phyloP scores from a whole-genome alignment of 768 basidiomycete genomes.

The Suillus fuscotomentosus region DNA sequence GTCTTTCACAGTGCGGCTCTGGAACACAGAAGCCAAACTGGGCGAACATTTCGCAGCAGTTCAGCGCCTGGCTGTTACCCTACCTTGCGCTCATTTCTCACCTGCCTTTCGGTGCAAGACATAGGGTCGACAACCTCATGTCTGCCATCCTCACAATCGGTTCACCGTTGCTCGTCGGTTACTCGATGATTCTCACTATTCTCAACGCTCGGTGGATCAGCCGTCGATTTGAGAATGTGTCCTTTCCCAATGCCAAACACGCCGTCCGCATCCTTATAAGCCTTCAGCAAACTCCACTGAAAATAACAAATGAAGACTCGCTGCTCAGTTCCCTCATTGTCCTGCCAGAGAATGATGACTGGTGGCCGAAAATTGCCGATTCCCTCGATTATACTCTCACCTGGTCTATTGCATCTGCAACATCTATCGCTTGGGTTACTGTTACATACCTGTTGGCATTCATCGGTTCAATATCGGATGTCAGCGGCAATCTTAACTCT shows the following conservation, averaged over 20 bases:
- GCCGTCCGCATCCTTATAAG: constrained; percentile 35
- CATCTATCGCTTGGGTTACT: constrained; percentile 43
- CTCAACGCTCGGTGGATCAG: constrained; percentile 43
- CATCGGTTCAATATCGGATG: constrained; percentile 23
- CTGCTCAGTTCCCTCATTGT: constrained; percentile 41
- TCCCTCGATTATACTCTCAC: constrained; percentile 38
- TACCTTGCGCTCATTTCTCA: constrained; percentile 49
- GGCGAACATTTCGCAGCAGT: constrained; percentile 31
- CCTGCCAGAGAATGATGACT: constrained; percentile 40
- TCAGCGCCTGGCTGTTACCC: constrained; percentile 45
- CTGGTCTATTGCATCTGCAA: constrained; percentile 39
- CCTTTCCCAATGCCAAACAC: constrained; percentile 19
- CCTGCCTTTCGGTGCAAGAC: constrained; percentile 43
- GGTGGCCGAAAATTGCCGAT: constrained; percentile 36
- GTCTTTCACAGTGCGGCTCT: constrained; percentile 10
- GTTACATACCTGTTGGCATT: constrained; percentile 42
- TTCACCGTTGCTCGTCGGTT: constrained; percentile 43
- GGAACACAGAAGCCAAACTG: constrained; percentile 14
- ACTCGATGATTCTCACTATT: constrained; percentile 44
- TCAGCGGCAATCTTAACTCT: constrained; percentile 22
- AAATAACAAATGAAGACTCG: constrained; percentile 23
- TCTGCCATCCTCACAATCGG: constrained; percentile 44
- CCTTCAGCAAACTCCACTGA: constrained; percentile 43
- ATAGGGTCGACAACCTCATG: constrained; percentile 40
- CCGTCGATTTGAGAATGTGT: constrained; percentile 26